Conservation (phyloP, 208 protist species). For the Wallacemonas sp. region DNA sequence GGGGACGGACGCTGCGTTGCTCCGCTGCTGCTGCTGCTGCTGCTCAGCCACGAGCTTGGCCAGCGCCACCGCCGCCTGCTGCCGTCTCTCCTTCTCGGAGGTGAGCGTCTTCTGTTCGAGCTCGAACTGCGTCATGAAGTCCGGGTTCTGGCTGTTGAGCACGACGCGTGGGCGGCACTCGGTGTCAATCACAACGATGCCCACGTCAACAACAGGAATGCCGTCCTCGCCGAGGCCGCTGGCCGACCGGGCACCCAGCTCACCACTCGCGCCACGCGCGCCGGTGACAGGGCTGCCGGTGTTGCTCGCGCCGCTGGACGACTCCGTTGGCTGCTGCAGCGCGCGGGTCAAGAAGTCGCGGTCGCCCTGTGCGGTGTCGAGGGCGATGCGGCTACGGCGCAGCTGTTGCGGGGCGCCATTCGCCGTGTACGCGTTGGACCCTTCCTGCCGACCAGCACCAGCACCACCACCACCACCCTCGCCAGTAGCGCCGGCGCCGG, state of each 20-base stretch:
- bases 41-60: no score
- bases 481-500: not conserved
- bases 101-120: constrained; percentile 25
- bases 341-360: constrained; percentile 44
- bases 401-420: constrained; percentile 13
- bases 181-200: constrained; percentile 63
- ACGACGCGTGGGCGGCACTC: constrained; percentile 52
- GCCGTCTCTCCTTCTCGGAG: constrained; percentile 13
- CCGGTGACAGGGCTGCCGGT: no score
- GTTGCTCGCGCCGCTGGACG: not conserved
- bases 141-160: constrained; percentile 31
- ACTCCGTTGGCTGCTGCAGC: constrained; percentile 25
- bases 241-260: not conserved
- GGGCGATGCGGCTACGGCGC: constrained; percentile 37
- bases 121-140: constrained; percentile 34
- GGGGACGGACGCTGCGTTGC: no score
- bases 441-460: not conserved
- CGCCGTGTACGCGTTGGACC: constrained; percentile 11
- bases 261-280: no score
- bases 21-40: no score
- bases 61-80: no score
- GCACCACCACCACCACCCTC: not conserved
- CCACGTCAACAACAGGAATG: constrained; percentile 29
- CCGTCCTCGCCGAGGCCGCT: constrained; percentile 5
- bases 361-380: constrained; percentile 49